Evolutionary conservation across 192 early-diverging fungal genomes (phyloP), one percentile per base, ranked within the genome.

Genomic region (Backusella sp.): DNA sequence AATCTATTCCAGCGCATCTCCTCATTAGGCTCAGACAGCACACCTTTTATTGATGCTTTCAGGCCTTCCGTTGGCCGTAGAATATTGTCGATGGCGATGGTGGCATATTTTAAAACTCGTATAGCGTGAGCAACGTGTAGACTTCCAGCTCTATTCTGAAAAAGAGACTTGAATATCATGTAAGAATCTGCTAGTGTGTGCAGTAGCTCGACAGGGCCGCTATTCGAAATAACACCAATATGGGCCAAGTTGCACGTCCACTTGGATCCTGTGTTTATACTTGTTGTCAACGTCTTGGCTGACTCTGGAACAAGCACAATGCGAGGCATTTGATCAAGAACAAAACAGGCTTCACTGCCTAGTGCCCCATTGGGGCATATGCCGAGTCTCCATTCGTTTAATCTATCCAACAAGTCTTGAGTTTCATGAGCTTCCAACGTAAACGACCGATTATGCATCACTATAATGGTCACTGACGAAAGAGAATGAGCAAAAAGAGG

Each of bases 311-410:
- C 11, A 26, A 34, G 7, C 2, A 34, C 53, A 41, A 76, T 70
- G 11, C 19, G 9, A 14, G 75, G 75, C 44, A 70, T 53, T n/a
- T 59, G 30, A 23, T 53, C 28, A 15, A 70, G 75, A 12, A 76
- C 75, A 68, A 76, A 76, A 4, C 75, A 76, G 15, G 68, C 41
- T 28, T 49, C 39, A 11, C 69, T 56, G 37, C 68, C 75, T 6
- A 70, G 12, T 15, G 23, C 32, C 1, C 75, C 75, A 12, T 68
- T 53, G 7, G 66, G 34, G 6, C 23, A 23, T 17, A 76, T 68
- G 12, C 36, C 75, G 1, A 39, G 30, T 21, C 69, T 76, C 75
- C 75, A 76, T 30, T 70, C 68, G 0, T 30, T 17, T 26, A 76
- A 28, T 15, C 68, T 35, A 15, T 53, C 66, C 26, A 76, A 52